Evolutionary conservation across 1,284 basidiomycete genomes (phyloP), one percentile per base, ranked within the genome.

Genomic region (Thelephora terrestris): DNA sequence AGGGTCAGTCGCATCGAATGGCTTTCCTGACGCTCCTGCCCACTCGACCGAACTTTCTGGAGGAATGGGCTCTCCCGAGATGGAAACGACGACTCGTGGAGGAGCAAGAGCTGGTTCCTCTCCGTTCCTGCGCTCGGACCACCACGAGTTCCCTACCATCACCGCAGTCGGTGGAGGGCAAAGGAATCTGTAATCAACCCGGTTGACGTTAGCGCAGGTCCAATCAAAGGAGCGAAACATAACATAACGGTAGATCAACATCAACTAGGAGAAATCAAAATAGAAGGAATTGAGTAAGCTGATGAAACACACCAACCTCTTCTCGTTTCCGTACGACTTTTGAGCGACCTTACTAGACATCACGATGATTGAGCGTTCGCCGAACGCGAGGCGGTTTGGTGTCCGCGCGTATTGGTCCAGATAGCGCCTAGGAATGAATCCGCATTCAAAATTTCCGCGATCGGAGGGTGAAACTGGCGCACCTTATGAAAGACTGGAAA

Each of bases 311-410:
- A 62, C 71, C 48, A 55, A 86, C 76, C 94, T 79, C 67, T 97
- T 96, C 67, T 98, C 94, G 10, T 85, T 92, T 36, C 92, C 93
- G 61, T 98, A 98, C 17, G 89, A 92, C 65, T 97, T 96, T 71
- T 98, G 95, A 2, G 91, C 95, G 36, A 97, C 92, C 61, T 89
- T 92, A 63, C 89, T 91, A 21, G 91, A 94, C 87, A 96, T 92
- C 60, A 98, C 88, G 50, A 96, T 86, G 52, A 98, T 81, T 10
- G 90, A 93, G 46, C 92, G 79, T 67, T 98, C 94, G 43, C 94
- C 94, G 57, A 90, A 85, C 1, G 86, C 85, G 45, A 97, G 76
- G 21, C 92, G 80, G 64, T 96, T 96, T 21, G 81, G 74, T 10
- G 91, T 79, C 24, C 82, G 77, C 45, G 93, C 78, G 64, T 94